Conservation (phyloP, 345 rosid genomes). For the Aegle marmelos region DNA sequence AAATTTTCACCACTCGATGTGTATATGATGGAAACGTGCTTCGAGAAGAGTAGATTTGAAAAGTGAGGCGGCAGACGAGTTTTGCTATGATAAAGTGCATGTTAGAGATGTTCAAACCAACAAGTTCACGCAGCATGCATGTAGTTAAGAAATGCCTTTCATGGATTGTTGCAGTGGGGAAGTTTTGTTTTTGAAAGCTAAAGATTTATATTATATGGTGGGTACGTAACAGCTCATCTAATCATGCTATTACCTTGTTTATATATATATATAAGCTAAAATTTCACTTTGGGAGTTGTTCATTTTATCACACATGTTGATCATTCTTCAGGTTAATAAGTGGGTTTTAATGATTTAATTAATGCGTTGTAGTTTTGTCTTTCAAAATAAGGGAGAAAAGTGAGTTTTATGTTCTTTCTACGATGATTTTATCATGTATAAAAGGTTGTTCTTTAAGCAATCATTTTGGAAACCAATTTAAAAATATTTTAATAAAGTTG, state of each 20-base stretch:
- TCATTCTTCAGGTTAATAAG: too few species aligned
- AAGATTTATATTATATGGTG: neutral
- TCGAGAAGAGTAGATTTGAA: conserved; percentile 11
- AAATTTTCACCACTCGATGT: neutral
- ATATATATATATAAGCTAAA: neutral
- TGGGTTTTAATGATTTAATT: neutral
- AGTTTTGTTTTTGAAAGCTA: neutral
- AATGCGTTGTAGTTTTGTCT: neutral
- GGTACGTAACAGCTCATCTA: conserved; percentile 4
- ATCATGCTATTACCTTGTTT: neutral
- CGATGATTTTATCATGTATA: neutral
- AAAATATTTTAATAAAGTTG: neutral
- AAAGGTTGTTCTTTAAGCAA: neutral
- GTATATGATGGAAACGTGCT: neutral
- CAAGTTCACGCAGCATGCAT: neutral
- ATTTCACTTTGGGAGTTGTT: neutral
- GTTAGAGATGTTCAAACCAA: conserved; percentile 10
- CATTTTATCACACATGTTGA: neutral
- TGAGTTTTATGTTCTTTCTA: neutral
- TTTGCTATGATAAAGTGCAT: neutral
- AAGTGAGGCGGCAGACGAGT: neutral
- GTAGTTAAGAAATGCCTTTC: conserved; percentile 20
- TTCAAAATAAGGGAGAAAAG: neutral
- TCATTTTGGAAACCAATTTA: neutral
- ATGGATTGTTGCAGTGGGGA: neutral